Evolutionary conservation across 352 stramenopile species (phyloP), one percentile per base, ranked within the genome.

Genomic region (Thraustochytrium striatum): DNA sequence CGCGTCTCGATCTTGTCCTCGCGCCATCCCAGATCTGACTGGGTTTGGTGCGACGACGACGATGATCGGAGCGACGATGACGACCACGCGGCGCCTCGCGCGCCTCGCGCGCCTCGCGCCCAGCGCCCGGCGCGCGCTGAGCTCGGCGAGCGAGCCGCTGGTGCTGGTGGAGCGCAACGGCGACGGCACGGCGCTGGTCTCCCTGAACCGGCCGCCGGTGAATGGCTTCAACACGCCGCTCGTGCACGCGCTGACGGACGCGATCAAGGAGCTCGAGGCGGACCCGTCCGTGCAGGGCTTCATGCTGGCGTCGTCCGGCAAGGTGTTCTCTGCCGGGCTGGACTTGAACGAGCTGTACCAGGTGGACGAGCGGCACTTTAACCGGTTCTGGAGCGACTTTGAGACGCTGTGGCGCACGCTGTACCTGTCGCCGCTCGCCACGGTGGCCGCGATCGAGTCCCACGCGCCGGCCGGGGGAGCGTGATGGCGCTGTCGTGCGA

Each of bases 401-500:
- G 65, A 75, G 36, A 38, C 43, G 44, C 44, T 75, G 30, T 75
- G 65, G 65, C 35, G 50, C 25, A 75, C 65, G 21, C 44, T 75
- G 32, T 75, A 75, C 50, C 30, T 70, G 39, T 70, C 65, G 47
- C 38, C 85, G 9, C 61, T 80, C 1, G 82, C 69, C 19, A 57
- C 70, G 1, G 70, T 83, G 50, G 79, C 83, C 16, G 81, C 83
- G 1, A 73, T 91, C 41, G 87, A 87, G 0, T 82, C 82, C 13
- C 80, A 89, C 19, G 85, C 87, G 5, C 53, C 75, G 0, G 69
- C 72, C 7, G 82, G 82, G 44, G 86, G 39, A 70, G 7, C 39
- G 86, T 89, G 33, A 84, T 88, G 69, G 81, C 87, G 19, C 72
- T 88, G 16, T 68, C 87, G 35, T 75, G 83, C 65, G 85, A 88